Evolutionary conservation across 2,329 filamentous ascomycete genomes (phyloP).

Genomic region (Myotisia sp.): DNA sequence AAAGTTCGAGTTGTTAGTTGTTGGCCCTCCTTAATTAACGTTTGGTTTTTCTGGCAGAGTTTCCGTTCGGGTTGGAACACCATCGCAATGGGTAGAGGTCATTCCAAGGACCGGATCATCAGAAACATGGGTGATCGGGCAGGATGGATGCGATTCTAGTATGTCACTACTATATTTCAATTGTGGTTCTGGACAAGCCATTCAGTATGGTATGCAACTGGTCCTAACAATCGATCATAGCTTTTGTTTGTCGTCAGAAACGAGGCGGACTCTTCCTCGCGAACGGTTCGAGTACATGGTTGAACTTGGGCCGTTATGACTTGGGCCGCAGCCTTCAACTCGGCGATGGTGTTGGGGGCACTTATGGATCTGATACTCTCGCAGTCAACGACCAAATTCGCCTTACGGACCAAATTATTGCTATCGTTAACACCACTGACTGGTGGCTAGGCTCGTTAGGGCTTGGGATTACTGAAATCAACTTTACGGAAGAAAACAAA

Average conservation of each 20-base stretch:
- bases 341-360: conserved; percentile 15
- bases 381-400: conserved; percentile 15
- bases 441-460: conserved; percentile 24
- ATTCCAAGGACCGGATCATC: conserved; percentile 18
- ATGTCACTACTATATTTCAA: conserved; percentile 4
- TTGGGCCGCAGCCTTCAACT: conserved; percentile 15
- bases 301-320: conserved; percentile 16
- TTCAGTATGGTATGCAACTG: neutral
- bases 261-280: conserved; percentile 20
- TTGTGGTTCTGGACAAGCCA: neutral
- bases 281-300: conserved; percentile 22
- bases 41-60: conserved; percentile 7
- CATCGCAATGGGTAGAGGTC: conserved; percentile 19
- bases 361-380: conserved; percentile 26
- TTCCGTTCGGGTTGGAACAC: conserved; percentile 18
- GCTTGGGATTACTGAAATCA: conserved; percentile 17
- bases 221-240: conserved; percentile 1
- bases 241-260: conserved; percentile 15
- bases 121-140: conserved; percentile 20
- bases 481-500: conserved; percentile 15
- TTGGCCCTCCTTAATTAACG: neutral
- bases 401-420: conserved; percentile 20
- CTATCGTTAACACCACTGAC: conserved; percentile 19
- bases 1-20: neutral
- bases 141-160: conserved; percentile 18